These are phyloP conservation scores for Ceratobasidium sp. DNA, from an alignment of 1,284 basidiomycete genomes.

Conservation along the genomic window DNA sequence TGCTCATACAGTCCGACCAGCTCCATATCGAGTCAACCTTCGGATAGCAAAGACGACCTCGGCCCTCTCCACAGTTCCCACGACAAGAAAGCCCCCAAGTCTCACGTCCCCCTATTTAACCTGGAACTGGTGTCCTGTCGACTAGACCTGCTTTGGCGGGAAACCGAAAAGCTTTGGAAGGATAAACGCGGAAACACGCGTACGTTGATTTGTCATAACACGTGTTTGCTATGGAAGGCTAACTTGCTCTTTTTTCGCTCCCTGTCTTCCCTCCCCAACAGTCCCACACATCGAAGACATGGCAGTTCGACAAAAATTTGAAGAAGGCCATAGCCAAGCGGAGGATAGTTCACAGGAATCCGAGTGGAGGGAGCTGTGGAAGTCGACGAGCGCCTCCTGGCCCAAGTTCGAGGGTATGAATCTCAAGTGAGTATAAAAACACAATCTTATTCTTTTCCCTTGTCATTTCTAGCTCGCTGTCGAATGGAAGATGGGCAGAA, in stretches of 20 bases:
- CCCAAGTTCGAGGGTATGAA: slow-evolving; percentile 43
- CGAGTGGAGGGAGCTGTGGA: slow-evolving; percentile 43
- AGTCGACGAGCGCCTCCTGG: slow-evolving; percentile 22
- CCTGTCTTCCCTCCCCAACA: slow-evolving; percentile 34
- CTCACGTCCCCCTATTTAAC: slow-evolving; percentile 23
- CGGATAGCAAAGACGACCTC: slow-evolving; percentile 32
- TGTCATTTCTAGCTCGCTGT: slow-evolving; percentile 23
- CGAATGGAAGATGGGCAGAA: slow-evolving; percentile 29
- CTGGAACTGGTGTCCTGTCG: slow-evolving; percentile 38
- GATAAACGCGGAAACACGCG: slow-evolving; percentile 43
- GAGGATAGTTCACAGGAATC: slow-evolving; percentile 23
- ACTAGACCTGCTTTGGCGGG: slow-evolving; percentile 42
- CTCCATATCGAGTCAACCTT: slow-evolving; percentile 36
- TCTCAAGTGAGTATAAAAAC: slow-evolving; percentile 34
- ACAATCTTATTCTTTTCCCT: slow-evolving; percentile 11
- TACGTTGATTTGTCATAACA: slow-evolving; percentile 45
- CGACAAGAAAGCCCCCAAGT: slow-evolving; percentile 36
- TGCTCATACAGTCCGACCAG: slow-evolving; percentile 36
- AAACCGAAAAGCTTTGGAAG: slow-evolving; percentile 45
- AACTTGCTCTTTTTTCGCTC: slow-evolving; percentile 35
- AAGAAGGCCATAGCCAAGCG: background rate
- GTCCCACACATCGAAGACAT: slow-evolving; percentile 42
- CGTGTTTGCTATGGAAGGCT: slow-evolving; percentile 40
- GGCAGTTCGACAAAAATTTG: slow-evolving; percentile 38
- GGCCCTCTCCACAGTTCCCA: slow-evolving; percentile 8